phyloP scores from a whole-genome alignment of 768 basidiomycete species.

The Tylopilus felleus region DNA sequence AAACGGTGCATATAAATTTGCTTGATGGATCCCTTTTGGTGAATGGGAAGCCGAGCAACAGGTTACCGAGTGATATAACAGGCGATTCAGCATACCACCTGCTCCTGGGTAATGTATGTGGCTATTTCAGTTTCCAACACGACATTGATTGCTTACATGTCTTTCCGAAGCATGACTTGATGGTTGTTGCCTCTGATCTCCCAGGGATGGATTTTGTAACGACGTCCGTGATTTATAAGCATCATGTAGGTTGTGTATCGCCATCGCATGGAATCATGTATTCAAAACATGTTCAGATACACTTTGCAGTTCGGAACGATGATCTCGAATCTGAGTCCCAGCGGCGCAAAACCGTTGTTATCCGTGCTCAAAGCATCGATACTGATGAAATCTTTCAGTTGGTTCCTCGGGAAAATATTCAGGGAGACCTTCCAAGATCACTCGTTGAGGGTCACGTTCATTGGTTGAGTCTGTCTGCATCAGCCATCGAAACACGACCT shows the following conservation, averaged over 20 bases:
- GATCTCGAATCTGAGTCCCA: not conserved
- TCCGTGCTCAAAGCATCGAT: not conserved
- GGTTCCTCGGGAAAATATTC: not conserved
- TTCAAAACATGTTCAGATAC: constrained; percentile 12
- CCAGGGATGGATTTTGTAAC: constrained; percentile 25
- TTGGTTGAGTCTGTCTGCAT: not conserved
- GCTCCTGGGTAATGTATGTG: constrained; percentile 22
- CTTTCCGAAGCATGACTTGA: not conserved
- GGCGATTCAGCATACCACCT: constrained; percentile 15
- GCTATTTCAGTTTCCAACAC: not conserved
- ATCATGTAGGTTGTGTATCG: not conserved
- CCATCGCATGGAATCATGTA: not conserved
- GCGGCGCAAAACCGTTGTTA: constrained; percentile 4
- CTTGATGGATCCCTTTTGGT: constrained; percentile 28
- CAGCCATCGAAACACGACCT: not conserved
- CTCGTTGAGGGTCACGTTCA: not conserved
- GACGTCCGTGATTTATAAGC: constrained; percentile 11
- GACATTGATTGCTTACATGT: not conserved
- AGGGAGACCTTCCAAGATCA: not conserved
- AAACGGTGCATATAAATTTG: constrained; percentile 21
- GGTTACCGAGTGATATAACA: constrained; percentile 20
- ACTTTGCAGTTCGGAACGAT: constrained; percentile 7
- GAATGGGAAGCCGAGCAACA: constrained; percentile 21
- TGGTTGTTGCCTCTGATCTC: constrained; percentile 10
- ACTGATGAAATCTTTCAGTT: constrained; percentile 3